A percentile compares a stretch with the other conserved stretches of the same genome.
Evolutionary conservation across 768 basidiomycete genomes (phyloP).

Genomic region (Phlebiopsis gigantea): DNA sequence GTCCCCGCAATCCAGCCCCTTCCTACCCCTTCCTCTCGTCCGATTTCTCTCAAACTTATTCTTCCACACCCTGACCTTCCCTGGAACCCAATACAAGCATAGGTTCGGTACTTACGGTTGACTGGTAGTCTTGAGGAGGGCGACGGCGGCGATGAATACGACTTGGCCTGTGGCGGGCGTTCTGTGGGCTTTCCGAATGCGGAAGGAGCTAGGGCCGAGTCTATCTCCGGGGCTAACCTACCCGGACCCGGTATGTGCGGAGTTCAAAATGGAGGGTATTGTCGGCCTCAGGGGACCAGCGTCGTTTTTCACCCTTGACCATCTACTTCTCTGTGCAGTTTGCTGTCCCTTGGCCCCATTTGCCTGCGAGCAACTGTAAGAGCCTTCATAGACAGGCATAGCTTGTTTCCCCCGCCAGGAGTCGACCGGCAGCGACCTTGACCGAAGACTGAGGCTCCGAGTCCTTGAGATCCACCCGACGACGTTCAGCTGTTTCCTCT

Average conservation of each 20-base stretch:
- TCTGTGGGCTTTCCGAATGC: conserved; percentile 17
- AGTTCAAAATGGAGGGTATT: conserved; percentile 3
- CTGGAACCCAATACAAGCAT: conserved; percentile 2
- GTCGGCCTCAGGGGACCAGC: conserved; percentile 14
- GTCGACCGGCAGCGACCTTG: background rate
- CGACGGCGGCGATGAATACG: conserved; percentile 20
- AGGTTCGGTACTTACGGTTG: conserved; percentile 24
- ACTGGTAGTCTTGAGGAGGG: conserved; percentile 26
- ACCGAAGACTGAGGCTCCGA: conserved; percentile 8
- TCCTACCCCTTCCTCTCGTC: background rate
- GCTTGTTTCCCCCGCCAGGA: conserved; percentile 5
- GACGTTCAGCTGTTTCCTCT: conserved; percentile 4
- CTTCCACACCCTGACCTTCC: conserved; percentile 1
- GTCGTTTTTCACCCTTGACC: conserved; percentile 31
- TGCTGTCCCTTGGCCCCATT: conserved; percentile 12
- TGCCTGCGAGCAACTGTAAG: conserved; percentile 23
- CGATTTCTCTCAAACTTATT: conserved; percentile 6
- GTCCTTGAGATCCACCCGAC: conserved; percentile 17
- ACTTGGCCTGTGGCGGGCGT: conserved; percentile 1
- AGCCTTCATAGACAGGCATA: conserved; percentile 12
- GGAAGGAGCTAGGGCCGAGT: conserved; percentile 19
- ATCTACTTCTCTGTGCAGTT: conserved; percentile 34
- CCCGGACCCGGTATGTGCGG: background rate
- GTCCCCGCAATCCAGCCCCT: conserved; percentile 35
- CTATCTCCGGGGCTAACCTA: background rate